Base-by-base conservation (phyloP, 495 filamentous ascomycete genomes). In the Aspergillus conjunctus region DNA sequence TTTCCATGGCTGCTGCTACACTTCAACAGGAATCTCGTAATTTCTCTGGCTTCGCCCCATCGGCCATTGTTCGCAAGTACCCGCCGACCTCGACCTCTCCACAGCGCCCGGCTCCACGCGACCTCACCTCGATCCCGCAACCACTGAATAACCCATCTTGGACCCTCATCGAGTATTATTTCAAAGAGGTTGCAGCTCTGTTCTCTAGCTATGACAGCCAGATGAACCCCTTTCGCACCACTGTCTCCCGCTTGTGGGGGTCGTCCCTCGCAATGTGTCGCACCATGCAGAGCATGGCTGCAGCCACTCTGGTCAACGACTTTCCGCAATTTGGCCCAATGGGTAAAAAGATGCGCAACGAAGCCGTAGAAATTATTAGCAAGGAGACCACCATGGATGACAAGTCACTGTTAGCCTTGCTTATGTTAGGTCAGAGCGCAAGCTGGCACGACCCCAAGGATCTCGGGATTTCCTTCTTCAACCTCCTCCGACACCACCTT, bases 271-370 rank as follows among this genome's bases (percentile, higher is more conserved):
- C 82, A 15, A 83, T 85, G 70, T 85, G 81, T 61, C 81, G 80
- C 26, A 83, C 81, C 14, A 83, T 85, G 67, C 83, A 85, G 63
- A 84, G 81, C 55, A 85, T 85, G 83, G 81, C 83, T 10, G 83
- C 83, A 0, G 83, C 83, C n/a, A 83, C 79, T 9, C 70, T 85
- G 0, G 79, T 83, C 7, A 79, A 83, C 51, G 81, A 82, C 49
- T 83, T 84, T 48, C 83, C 83, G 0, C 76, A 83, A 14, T 83
- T 83, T 66, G 72, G 75, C 4, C 75, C 72, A 0, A 67, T 83
- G 20, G 83, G 83, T 1, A 67, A 77, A 6, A 77, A 81, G 56
- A 77, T 85, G 78, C 81, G 81, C 48, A 69, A 76, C 49, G 82
- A 84, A 58, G 75, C 77, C 15, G 74, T 81, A 32, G 73, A 78